Evolutionary conservation across 2,329 filamentous ascomycete genomes (phyloP), one percentile per base, ranked within the genome.

Genomic region (Neophaeococcomyces aloes): DNA sequence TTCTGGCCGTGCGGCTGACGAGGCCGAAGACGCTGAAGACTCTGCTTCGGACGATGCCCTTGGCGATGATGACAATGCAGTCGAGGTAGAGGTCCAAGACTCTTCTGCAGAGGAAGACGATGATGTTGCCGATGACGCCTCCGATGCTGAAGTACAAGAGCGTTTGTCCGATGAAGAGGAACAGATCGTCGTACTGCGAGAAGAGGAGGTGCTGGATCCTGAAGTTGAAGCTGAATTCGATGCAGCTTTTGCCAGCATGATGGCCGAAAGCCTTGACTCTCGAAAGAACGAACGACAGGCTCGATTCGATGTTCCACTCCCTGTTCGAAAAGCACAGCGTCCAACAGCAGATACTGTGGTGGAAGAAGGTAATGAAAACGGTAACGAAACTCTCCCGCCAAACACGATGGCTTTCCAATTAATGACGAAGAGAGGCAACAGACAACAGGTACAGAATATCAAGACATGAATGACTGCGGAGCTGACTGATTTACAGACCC

Each of bases 181-280:
- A 60, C 79, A 84, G 18, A 94, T 96, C 53, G 76, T 95, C 33
- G 89, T 98, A 37, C 93, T 86, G 34, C 80, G 88, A 48, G 82
- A 89, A 57, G 85, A 94, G 61, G 86, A 95, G 60, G 78, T 89
- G 55, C 75, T 88, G 45, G 88, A 98, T 53, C 88, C 89, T 0
- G 88, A 95, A 65, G 86, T 83, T 31, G 91, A 98, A 58, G 91
- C 89, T 5, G 91, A 98, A 32, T 98, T 98, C 60, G 93, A 98
- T 59, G 85, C 89, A 56, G 91, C 96, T 64, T 91, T 94, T 62
- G 88, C 91, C 29, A 95, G 94, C 64, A 84, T 98, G 78, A 96
- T 98, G 89, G 78, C 88, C 39, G 91, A 98, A 63, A 95, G 89
- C 66, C 69, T 94, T 56, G 91, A 98, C 54, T 93, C 89, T 3